Evolutionary conservation across 805 yeast species (phyloP), one percentile per base, ranked within the genome.

Genomic region (Saccharomyces kudriavzevii): DNA sequence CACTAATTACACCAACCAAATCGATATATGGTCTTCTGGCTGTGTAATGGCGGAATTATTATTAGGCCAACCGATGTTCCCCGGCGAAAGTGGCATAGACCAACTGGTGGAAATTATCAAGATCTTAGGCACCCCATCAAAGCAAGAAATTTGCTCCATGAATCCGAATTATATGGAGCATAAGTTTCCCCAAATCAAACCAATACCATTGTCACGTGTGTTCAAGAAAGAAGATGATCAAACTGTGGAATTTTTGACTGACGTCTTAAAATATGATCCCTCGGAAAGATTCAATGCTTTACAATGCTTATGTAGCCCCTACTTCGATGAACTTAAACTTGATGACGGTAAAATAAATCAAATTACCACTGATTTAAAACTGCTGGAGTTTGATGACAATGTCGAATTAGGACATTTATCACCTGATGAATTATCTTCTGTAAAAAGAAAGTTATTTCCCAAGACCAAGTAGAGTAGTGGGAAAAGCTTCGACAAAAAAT

Each of bases 41-140:
- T 94, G 99, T 75, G 99, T 94, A 24, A 90, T 94, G 89, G 98
- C 98, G 4, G 99, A 94, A 73, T 75, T 94, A 64, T 82, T 91
- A 58, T 78, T 94, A 54, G 98, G 99, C 17, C 97, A 90, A 69
- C 99, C 99, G 13, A 75, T 94, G 59, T 94, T 94, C 74, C 99
- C 99, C 11, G 99, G 99, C 47, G 98, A 94, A 69, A 84, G 91
- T 56, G 98, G 99, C 40, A 92, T 94, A 55, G 99, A 94, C 70
- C 99, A 94, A 71, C 79, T 92, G 63, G 98, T 92, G 20, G 99
- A 92, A 71, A 92, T 92, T 62, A 92, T 92, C 69, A 94, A 94
- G 72, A 88, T 92, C 26, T 77, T 94, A 66, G 99, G 99, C 14
- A 92, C 99, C 1, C 99, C 99, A 6, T 78, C 95, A 17, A 82